These are phyloP conservation scores for Yamadazyma insecticola DNA, from an alignment of 805 yeast genomes.

Conservation along the genomic window DNA sequence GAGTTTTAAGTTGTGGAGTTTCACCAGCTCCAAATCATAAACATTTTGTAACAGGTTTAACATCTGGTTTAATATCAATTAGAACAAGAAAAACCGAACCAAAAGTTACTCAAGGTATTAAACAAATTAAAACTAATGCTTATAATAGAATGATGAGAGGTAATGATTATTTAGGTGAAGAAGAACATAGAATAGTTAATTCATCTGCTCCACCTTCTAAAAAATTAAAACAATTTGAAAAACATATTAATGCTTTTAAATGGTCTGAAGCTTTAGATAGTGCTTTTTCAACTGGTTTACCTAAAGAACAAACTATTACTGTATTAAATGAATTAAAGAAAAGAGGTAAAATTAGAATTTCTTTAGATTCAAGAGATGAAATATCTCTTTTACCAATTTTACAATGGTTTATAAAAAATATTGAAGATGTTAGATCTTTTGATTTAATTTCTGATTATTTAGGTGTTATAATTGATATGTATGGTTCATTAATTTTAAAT, in stretches of 20 bases:
- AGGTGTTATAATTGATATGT: constrained; percentile 66
- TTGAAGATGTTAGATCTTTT: constrained; percentile 75
- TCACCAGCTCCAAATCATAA: constrained; percentile 61
- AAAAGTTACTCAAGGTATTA: constrained; percentile 46
- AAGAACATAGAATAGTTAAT: constrained; percentile 66
- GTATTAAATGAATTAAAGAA: constrained; percentile 81
- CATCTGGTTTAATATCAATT: constrained; percentile 83
- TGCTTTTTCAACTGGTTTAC: constrained; percentile 75
- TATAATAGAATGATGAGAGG: constrained; percentile 86
- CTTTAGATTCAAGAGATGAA: constrained; percentile 81
- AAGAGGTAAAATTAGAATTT: constrained; percentile 83
- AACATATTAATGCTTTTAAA: constrained; percentile 76
- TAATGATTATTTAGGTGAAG: constrained; percentile 84
- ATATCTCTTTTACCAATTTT: constrained; percentile 78
- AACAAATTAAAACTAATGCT: constrained; percentile 51
- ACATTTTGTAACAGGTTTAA: constrained; percentile 89
- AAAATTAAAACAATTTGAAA: constrained; percentile 78
- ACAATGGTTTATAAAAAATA: constrained; percentile 72
- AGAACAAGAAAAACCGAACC: constrained; percentile 79
- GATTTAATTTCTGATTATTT: constrained; percentile 63
- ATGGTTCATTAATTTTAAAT: constrained; percentile 66
- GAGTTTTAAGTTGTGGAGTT: constrained; percentile 83
- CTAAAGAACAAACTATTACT: constrained; percentile 75
- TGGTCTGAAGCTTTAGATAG: constrained; percentile 92
- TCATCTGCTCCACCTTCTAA: constrained; percentile 51